These are phyloP conservation scores for Hsuehochloa calcarea DNA, from an alignment of 176 grass and related monocot species.

Conservation along the genomic window DNA sequence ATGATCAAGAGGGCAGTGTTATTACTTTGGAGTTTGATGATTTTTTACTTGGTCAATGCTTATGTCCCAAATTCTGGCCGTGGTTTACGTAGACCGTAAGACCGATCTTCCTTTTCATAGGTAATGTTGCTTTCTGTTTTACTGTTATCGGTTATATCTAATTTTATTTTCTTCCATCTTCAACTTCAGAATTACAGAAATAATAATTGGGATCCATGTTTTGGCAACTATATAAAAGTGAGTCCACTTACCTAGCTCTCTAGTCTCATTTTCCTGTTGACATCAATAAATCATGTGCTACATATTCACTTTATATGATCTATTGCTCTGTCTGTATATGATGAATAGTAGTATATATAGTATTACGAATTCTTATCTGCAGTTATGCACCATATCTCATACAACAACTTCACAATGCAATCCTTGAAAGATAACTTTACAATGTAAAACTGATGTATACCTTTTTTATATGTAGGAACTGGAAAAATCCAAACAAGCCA, in stretches of 20 bases:
- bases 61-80: conserved; percentile 94
- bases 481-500: conserved; percentile 76
- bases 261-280: conserved; percentile 8
- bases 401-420: neutral
- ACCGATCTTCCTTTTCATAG: neutral
- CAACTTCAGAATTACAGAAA: conserved; percentile 67
- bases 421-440: neutral
- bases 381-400: conserved; percentile 1
- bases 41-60: conserved; percentile 76
- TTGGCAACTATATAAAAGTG: conserved; percentile 75
- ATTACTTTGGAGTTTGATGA: conserved; percentile 83
- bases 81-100: conserved; percentile 57
- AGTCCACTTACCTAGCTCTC: conserved; percentile 6
- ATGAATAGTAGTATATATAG: neutral
- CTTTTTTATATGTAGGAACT: conserved; percentile 61
- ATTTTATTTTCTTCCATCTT: conserved; percentile 22
- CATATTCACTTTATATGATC: neutral
- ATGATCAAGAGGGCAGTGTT: conserved; percentile 84
- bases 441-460: conserved; percentile 14
- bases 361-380: neutral
- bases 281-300: neutral
- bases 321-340: neutral
- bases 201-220: conserved; percentile 64
- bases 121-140: conserved; percentile 19
- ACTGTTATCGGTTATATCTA: conserved; percentile 15